Evolutionary conservation across 345 rosid genomes (phyloP).

Genomic region (Arabidopsis arenosa): DNA sequence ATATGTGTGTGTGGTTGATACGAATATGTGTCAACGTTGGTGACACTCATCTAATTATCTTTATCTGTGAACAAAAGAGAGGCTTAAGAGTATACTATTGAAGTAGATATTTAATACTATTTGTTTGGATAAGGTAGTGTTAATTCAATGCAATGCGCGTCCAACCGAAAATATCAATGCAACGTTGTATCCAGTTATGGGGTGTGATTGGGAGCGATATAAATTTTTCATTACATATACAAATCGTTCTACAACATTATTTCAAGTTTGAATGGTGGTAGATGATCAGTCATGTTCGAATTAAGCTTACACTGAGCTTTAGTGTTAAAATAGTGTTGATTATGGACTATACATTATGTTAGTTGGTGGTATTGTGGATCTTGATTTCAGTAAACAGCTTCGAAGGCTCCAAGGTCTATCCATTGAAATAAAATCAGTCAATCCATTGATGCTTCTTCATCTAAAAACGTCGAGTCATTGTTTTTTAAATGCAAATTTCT

Average conservation of each 20-base stretch:
- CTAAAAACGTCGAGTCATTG: background rate
- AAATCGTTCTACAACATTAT: background rate
- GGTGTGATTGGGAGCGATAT: background rate
- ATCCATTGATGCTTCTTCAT: no score
- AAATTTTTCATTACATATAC: background rate
- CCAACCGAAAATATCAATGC: slow-evolving; percentile 2
- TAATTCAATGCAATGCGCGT: slow-evolving; percentile 20
- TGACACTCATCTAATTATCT: slow-evolving; percentile 11
- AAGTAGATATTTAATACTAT: slow-evolving; percentile 1
- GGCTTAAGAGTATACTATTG: background rate
- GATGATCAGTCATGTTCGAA: no score
- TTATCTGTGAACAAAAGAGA: background rate
- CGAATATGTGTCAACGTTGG: slow-evolving; percentile 19
- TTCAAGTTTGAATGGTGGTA: background rate
- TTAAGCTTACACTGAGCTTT: no score
- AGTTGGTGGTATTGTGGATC: no score
- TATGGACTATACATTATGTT: no score
- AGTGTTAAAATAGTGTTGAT: no score
- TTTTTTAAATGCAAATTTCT: background rate
- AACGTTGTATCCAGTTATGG: background rate
- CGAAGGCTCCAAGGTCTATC: no score
- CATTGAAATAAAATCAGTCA: no score
- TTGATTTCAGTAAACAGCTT: no score
- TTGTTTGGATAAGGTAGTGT: slow-evolving; percentile 25
- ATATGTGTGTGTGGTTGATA: slow-evolving; percentile 12